phyloP scores from a whole-genome alignment of 179 eudicot species.

The Corrigiola litoralis region DNA sequence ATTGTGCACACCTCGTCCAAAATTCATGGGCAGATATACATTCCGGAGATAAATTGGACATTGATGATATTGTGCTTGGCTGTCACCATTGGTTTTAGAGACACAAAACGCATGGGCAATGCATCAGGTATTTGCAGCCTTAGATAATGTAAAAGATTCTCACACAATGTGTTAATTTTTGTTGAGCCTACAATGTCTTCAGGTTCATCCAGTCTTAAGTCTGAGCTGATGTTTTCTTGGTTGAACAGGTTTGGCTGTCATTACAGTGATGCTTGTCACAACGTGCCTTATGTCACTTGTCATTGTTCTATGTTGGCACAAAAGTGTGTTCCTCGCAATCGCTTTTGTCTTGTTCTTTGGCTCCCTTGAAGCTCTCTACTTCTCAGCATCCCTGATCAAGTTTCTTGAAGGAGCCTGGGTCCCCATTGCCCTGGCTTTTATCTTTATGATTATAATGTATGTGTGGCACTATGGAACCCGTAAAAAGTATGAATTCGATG shows the following conservation, averaged over 20 bases:
- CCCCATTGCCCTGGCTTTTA: slow-evolving; percentile 65
- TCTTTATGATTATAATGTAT: slow-evolving; percentile 73
- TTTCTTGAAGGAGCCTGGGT: slow-evolving; percentile 98
- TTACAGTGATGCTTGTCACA: slow-evolving; percentile 92
- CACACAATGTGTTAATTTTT: too few species aligned
- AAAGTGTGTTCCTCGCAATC: slow-evolving; percentile 57
- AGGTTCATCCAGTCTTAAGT: background rate
- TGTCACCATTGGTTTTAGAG: slow-evolving; percentile 76
- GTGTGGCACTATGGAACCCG: slow-evolving; percentile 84
- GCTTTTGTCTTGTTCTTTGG: slow-evolving; percentile 74
- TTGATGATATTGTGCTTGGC: slow-evolving; percentile 80
- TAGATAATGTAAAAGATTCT: background rate
- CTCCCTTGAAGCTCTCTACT: slow-evolving; percentile 74
- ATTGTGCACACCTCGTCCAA: slow-evolving; percentile 79
- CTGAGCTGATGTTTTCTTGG: slow-evolving; percentile 4
- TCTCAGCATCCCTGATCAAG: slow-evolving; percentile 85
- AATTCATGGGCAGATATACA: slow-evolving; percentile 83
- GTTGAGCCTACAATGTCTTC: too few species aligned
- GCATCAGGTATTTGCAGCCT: slow-evolving; percentile 58
- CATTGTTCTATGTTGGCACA: slow-evolving; percentile 82
- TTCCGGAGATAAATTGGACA: slow-evolving; percentile 85
- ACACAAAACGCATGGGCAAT: slow-evolving; percentile 72
- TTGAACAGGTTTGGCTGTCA: slow-evolving; percentile 79
- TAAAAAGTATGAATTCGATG: slow-evolving; percentile 73
- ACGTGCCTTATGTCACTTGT: slow-evolving; percentile 95